Conservation (phyloP, 192 early-diverging fungal species). For the Pecoramyces ruminantium region DNA sequence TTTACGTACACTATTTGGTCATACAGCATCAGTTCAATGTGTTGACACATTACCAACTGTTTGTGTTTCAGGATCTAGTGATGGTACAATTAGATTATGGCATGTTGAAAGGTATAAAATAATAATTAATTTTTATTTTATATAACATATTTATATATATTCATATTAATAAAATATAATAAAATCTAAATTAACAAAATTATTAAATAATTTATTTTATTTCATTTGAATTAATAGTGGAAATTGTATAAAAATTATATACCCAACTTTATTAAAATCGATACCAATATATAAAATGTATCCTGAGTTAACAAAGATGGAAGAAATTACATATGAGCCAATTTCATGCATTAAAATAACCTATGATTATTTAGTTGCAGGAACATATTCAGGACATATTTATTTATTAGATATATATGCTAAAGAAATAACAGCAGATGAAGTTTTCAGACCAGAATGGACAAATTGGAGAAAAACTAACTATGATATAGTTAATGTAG, state of each 20-base stretch:
- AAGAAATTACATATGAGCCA: neutral
- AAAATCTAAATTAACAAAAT: too few relatives aligned
- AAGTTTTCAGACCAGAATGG: neutral
- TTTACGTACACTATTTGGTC: neutral
- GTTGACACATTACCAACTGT: neutral
- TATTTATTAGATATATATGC: neutral
- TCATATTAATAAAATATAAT: too few relatives aligned
- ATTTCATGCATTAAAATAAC: neutral
- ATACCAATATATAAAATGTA: neutral
- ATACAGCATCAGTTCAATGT: neutral
- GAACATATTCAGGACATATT: neutral
- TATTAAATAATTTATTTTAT: too few relatives aligned
- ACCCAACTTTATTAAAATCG: neutral
- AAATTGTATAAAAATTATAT: neutral
- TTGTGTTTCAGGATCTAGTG: neutral
- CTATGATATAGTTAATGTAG: neutral
- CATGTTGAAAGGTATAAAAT: neutral
- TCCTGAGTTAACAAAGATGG: neutral
- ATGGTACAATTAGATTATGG: neutral
- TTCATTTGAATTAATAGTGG: neutral
- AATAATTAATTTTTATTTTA: too few relatives aligned
- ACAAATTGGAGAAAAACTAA: neutral
- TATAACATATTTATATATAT: too few relatives aligned
- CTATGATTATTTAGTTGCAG: neutral
- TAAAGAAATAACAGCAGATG: neutral